phyloP scores from a whole-genome alignment of 2,329 filamentous ascomycete species.

The Penicillium sp. region DNA sequence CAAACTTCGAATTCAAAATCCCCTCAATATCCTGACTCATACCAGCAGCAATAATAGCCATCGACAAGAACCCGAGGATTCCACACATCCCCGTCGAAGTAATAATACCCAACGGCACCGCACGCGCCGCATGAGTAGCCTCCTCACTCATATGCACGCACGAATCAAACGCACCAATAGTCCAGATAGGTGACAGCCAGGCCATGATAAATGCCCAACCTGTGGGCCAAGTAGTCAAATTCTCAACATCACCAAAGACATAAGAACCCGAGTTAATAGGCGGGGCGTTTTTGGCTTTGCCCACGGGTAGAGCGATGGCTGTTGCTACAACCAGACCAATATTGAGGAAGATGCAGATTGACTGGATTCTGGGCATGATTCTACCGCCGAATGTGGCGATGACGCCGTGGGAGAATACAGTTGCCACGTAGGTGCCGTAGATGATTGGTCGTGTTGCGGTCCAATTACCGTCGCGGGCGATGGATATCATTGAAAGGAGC shows the following conservation, averaged over 20 bases:
- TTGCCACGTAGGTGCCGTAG: constrained; percentile 63
- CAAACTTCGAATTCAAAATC: constrained; percentile 58
- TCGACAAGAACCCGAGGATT: constrained; percentile 64
- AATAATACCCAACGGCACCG: constrained; percentile 51
- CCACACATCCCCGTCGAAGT: constrained; percentile 36
- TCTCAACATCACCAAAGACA: constrained; percentile 64
- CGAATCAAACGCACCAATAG: constrained; percentile 60
- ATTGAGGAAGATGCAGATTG: constrained; percentile 60
- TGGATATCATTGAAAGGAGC: constrained; percentile 63
- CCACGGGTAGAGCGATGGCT: constrained; percentile 60
- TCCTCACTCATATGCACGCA: constrained; percentile 68
- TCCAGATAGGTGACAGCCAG: constrained; percentile 69
- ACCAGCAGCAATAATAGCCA: constrained; percentile 64
- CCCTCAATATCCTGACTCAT: constrained; percentile 60
- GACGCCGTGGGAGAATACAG: constrained; percentile 60
- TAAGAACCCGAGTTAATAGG: constrained; percentile 27
- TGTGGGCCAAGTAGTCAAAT: constrained; percentile 63
- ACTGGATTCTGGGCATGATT: constrained; percentile 64
- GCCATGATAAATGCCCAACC: constrained; percentile 66
- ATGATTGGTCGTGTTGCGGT: constrained; percentile 59
- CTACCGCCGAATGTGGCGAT: constrained; percentile 59
- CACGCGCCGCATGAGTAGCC: constrained; percentile 64
- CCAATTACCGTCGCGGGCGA: constrained; percentile 62
- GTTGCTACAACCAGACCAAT: constrained; percentile 60
- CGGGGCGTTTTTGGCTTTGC: constrained; percentile 37